Conservation (phyloP, 768 basidiomycete genomes). For the Suillus fuscotomentosus region DNA sequence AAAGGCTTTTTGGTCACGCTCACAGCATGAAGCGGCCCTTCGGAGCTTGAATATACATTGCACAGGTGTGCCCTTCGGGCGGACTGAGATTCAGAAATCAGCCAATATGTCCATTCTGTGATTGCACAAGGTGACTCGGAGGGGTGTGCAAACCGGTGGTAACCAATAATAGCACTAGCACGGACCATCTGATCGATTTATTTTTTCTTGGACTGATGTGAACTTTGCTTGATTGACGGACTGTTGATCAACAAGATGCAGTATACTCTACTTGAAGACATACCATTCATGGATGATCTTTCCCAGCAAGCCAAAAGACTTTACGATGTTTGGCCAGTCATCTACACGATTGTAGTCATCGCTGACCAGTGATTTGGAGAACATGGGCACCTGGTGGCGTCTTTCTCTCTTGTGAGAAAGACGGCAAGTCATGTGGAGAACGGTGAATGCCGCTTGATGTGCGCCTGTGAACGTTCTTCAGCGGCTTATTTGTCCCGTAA, state of each 20-base stretch:
- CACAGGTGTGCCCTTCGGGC: too few relatives aligned
- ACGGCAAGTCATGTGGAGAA: not conserved
- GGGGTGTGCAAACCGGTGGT: too few relatives aligned
- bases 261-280: not conserved
- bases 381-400: not conserved
- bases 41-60: too few relatives aligned
- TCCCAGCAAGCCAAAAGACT: not conserved
- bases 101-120: too few relatives aligned
- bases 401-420: conserved; percentile 3
- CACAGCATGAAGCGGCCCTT: too few relatives aligned
- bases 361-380: not conserved
- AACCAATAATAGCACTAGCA: too few relatives aligned
- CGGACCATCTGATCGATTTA: not conserved
- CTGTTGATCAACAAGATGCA: not conserved
- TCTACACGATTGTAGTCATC: not conserved
- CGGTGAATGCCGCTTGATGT: not conserved
- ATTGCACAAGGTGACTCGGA: too few relatives aligned
- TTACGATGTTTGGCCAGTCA: not conserved
- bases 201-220: not conserved
- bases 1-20: too few relatives aligned
- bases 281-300: not conserved
- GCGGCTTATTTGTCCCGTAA: not conserved
- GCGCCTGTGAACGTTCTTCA: not conserved
- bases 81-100: too few relatives aligned
- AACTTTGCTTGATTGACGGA: not conserved